Conservation (phyloP, 2,329 filamentous ascomycete genomes). For the Clonostachys rosea region DNA sequence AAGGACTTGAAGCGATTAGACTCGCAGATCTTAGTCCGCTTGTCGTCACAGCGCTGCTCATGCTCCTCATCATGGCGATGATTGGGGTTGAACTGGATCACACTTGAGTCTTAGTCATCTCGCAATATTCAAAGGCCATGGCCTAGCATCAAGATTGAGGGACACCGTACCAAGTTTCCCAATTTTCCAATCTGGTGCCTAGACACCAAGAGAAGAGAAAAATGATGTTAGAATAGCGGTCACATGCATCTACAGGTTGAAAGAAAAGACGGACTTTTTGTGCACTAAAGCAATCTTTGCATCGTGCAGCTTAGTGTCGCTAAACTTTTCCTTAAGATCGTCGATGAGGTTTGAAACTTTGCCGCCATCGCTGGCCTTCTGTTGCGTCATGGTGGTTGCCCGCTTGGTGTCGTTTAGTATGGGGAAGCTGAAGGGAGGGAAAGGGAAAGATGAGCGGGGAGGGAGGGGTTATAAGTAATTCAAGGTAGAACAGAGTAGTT, state of each 20-base stretch:
- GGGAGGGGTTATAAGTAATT: neutral
- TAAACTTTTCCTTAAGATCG: conserved; percentile 51
- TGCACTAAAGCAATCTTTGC: conserved; percentile 52
- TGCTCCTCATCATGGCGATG: conserved; percentile 94
- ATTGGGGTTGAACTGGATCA: conserved; percentile 69
- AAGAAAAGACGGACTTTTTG: conserved; percentile 44
- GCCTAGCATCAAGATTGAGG: neutral
- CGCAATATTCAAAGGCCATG: neutral
- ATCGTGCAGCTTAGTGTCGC: conserved; percentile 48
- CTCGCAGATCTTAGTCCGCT: conserved; percentile 67
- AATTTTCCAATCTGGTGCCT: conserved; percentile 58
- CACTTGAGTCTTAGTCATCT: neutral
- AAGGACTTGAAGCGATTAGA: conserved; percentile 84
- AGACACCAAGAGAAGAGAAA: neutral
- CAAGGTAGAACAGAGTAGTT: too few relatives aligned
- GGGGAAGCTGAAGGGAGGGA: neutral
- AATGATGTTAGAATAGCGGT: too few relatives aligned
- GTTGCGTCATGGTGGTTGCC: neutral
- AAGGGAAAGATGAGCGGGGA: neutral
- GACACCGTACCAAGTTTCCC: conserved; percentile 47
- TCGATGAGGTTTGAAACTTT: conserved; percentile 21
- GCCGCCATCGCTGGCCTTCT: neutral
- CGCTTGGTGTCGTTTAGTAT: neutral
- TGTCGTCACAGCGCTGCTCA: conserved; percentile 77
- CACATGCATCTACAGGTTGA: neutral